phyloP scores from a whole-genome alignment of 192 early-diverging fungal species.

The Radiomyces spectabilis region DNA sequence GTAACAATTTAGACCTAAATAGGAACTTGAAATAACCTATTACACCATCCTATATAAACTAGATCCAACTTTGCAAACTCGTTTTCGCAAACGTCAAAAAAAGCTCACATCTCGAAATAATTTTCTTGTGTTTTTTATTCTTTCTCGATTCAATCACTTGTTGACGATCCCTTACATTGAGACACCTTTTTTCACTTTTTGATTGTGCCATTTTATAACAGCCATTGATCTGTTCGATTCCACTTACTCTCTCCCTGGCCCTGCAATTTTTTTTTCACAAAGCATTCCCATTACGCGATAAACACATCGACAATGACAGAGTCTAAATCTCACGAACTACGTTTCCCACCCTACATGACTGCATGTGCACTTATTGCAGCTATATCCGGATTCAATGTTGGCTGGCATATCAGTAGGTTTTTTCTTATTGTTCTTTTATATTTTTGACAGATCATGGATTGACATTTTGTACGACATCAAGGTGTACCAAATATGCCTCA shows the following conservation, averaged over 20 bases:
- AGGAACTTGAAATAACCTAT: too few relatives aligned
- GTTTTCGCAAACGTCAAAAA: too few relatives aligned
- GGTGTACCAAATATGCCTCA: constrained; percentile 29
- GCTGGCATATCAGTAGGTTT: constrained; percentile 23
- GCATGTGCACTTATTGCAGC: constrained; percentile 18
- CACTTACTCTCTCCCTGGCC: neutral
- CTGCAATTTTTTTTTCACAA: neutral
- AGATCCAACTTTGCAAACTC: too few relatives aligned
- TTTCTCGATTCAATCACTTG: too few relatives aligned
- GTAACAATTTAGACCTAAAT: too few relatives aligned
- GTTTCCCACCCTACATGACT: constrained; percentile 19
- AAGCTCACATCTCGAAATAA: too few relatives aligned
- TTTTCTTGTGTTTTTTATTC: too few relatives aligned
- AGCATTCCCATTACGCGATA: neutral
- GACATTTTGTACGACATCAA: neutral
- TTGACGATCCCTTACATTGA: too few relatives aligned
- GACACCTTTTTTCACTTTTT: constrained; percentile 10
- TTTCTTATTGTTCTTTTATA: neutral
- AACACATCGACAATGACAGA: constrained; percentile 2
- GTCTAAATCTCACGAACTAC: constrained; percentile 9
- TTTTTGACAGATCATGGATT: neutral
- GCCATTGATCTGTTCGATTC: too few relatives aligned
- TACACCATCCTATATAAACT: too few relatives aligned
- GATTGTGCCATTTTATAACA: neutral
- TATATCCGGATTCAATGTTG: constrained; percentile 23